Evolutionary conservation across 2,329 filamentous ascomycete species (phyloP).

Genomic region (Penicillium verrucosum): DNA sequence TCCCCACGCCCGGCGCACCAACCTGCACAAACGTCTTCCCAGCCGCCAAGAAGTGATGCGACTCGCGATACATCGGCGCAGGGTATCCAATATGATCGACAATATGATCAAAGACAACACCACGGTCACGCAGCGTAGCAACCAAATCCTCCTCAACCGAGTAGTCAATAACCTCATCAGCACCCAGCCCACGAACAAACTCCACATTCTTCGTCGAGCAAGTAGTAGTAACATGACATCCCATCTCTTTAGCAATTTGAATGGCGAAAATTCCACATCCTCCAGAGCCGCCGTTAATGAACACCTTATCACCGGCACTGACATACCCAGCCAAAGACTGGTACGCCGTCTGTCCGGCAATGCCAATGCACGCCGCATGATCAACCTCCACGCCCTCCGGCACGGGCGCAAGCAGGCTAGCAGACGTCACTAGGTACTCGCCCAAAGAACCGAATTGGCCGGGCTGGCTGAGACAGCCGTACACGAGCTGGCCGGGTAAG

Average conservation of each 20-base stretch:
- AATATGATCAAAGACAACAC: conserved; percentile 49
- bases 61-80: conserved; percentile 51
- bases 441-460: conserved; percentile 42
- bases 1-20: conserved; percentile 37
- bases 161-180: conserved; percentile 62
- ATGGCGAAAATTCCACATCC: conserved; percentile 58
- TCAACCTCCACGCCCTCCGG: conserved; percentile 44
- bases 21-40: conserved; percentile 53
- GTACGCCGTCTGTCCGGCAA: conserved; percentile 47
- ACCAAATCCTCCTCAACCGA: conserved; percentile 46
- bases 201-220: conserved; percentile 57
- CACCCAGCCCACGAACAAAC: conserved; percentile 56
- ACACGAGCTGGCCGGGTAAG: conserved; percentile 44
- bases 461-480: conserved; percentile 37
- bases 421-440: conserved; percentile 41
- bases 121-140: conserved; percentile 45
- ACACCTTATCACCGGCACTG: conserved; percentile 51
- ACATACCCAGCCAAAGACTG: conserved; percentile 46
- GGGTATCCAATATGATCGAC: conserved; percentile 56
- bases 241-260: conserved; percentile 59
- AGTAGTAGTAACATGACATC: conserved; percentile 55
- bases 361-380: conserved; percentile 40
- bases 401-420: conserved; percentile 35
- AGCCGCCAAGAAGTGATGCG: conserved; percentile 50
- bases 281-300: conserved; percentile 64